These are phyloP conservation scores for Oryza punctata DNA, from an alignment of 176 grass and related monocot species.

Conservation along the genomic window DNA sequence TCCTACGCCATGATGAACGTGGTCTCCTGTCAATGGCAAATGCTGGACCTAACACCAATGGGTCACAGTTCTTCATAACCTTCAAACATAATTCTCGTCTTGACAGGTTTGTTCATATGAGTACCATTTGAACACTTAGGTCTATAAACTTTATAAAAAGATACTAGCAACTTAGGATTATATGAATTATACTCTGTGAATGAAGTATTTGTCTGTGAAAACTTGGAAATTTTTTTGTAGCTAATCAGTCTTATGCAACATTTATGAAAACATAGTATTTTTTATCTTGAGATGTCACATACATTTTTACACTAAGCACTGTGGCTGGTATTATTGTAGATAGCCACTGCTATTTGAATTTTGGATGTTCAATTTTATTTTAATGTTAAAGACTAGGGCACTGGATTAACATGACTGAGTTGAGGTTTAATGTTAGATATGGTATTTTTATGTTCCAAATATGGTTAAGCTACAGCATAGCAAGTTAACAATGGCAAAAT, in stretches of 20 bases:
- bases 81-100: slow-evolving; percentile 77
- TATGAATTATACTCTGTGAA: neutral
- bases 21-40: slow-evolving; percentile 93
- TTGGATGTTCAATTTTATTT: slow-evolving; percentile 20
- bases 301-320: neutral
- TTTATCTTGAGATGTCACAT: neutral
- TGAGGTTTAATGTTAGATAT: slow-evolving; percentile 6
- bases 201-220: neutral
- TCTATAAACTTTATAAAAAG: neutral
- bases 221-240: neutral
- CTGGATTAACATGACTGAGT: neutral
- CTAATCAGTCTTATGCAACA: neutral
- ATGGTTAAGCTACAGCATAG: neutral
- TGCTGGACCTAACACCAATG: slow-evolving; percentile 70
- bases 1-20: slow-evolving; percentile 67
- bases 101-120: slow-evolving; percentile 66
- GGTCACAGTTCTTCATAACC: slow-evolving; percentile 98
- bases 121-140: slow-evolving; percentile 10
- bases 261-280: neutral
- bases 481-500: slow-evolving; percentile 19
- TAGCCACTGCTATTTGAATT: neutral
- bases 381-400: neutral
- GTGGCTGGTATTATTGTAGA: neutral
- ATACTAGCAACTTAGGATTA: neutral
- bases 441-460: slow-evolving; percentile 6